Conservation (phyloP, 2,329 filamentous ascomycete genomes). For the Venturia aucupariae region DNA sequence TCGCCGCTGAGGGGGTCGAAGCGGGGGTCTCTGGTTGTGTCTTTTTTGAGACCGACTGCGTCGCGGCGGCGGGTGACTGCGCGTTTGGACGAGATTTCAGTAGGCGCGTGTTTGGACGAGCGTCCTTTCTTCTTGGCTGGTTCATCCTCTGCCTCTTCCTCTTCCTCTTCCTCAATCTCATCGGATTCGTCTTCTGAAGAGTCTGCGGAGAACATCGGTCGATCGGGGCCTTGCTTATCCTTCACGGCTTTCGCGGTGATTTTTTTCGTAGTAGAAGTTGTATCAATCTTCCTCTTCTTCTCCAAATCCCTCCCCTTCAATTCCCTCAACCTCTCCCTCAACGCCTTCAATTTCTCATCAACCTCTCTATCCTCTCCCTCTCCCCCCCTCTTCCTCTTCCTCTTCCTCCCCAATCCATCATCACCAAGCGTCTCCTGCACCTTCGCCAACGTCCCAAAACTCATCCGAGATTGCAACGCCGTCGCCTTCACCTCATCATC, state of each 20-base stretch:
- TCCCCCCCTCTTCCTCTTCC: constrained; percentile 35
- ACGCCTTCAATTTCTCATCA: constrained; percentile 37
- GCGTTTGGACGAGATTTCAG: constrained; percentile 70
- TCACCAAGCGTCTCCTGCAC: constrained; percentile 61
- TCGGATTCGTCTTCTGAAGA: constrained; percentile 15
- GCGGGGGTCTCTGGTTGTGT: constrained; percentile 65
- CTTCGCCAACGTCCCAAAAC: constrained; percentile 83
- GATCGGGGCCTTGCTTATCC: background rate
- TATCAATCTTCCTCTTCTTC: constrained; percentile 18
- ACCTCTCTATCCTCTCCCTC: constrained; percentile 29
- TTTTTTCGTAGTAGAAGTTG: constrained; percentile 13
- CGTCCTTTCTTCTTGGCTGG: constrained; percentile 32
- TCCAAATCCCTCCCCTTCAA: constrained; percentile 29
- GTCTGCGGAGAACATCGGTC: background rate
- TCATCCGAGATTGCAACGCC: constrained; percentile 51
- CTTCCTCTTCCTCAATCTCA: constrained; percentile 23
- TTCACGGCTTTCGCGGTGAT: constrained; percentile 18
- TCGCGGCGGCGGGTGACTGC: constrained; percentile 74
- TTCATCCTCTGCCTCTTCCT: constrained; percentile 14
- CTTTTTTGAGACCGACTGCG: constrained; percentile 55
- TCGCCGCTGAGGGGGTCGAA: constrained; percentile 61
- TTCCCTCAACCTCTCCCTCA: constrained; percentile 36
- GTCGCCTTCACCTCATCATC: constrained; percentile 3
- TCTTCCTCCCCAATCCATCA: constrained; percentile 31
- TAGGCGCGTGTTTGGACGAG: constrained; percentile 80